These are phyloP conservation scores for Rhizopogon rudus DNA, from an alignment of 768 basidiomycete species.

Conservation along the genomic window DNA sequence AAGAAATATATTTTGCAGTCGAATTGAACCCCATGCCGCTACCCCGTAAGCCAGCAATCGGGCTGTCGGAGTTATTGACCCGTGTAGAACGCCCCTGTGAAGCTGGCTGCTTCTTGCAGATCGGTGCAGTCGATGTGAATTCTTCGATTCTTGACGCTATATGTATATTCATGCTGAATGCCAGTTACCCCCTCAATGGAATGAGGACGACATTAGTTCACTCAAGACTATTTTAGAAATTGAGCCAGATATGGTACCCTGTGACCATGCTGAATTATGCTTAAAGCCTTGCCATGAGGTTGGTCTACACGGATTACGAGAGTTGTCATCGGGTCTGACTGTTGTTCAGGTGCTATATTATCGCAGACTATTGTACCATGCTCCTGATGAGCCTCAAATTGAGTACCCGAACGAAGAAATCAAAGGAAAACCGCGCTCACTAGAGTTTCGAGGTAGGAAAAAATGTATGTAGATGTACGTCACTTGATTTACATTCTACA, in stretches of 20 bases:
- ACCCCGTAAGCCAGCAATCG: neutral
- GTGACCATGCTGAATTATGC: conserved; percentile 51
- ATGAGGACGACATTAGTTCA: conserved; percentile 30
- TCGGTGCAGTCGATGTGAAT: conserved; percentile 10
- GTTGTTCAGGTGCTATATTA: conserved; percentile 19
- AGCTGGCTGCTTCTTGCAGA: conserved; percentile 23
- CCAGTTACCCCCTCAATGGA: conserved; percentile 32
- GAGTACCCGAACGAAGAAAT: neutral
- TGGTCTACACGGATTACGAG: neutral
- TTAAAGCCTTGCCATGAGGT: conserved; percentile 61
- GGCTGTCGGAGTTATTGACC: neutral
- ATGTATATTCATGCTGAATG: neutral
- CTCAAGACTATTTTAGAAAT: conserved; percentile 37
- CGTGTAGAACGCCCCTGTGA: conserved; percentile 18
- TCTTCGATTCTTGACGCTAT: neutral
- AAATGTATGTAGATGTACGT: conserved; percentile 12
- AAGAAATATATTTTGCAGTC: conserved; percentile 11
- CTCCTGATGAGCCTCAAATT: neutral
- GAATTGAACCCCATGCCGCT: conserved; percentile 15
- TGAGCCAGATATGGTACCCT: conserved; percentile 42
- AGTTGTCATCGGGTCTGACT: neutral
- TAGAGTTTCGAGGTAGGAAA: conserved; percentile 18
- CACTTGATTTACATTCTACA: conserved; percentile 10
- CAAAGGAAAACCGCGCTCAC: conserved; percentile 6
- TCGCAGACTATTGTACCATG: conserved; percentile 7